Percentiles rank a stretch among this genome's conserved stretches.
These are phyloP conservation scores for Agrocybe pediades DNA, from an alignment of 768 basidiomycete genomes.

Conservation along the genomic window DNA sequence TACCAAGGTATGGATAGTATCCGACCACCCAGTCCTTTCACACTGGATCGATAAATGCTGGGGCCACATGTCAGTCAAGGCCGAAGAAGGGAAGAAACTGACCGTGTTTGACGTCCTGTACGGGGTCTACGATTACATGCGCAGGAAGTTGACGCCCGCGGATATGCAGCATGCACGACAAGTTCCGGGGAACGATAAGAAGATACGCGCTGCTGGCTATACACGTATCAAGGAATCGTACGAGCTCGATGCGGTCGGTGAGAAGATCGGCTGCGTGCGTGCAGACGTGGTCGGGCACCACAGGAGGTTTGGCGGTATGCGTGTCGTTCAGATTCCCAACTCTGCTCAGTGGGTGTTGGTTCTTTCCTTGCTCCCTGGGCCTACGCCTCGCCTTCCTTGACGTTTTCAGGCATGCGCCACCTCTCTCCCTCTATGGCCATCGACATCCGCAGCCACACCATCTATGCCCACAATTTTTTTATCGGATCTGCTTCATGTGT, in stretches of 20 bases:
- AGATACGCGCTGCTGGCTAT: conserved; percentile 27
- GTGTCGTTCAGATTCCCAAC: conserved; percentile 35
- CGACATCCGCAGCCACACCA: background rate
- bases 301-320: conserved; percentile 47
- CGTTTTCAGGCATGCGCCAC: background rate
- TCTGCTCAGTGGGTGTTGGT: conserved; percentile 43
- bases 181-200: conserved; percentile 22
- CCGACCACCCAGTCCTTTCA: conserved; percentile 37
- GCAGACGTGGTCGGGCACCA: conserved; percentile 52
- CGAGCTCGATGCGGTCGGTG: conserved; percentile 40
- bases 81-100: conserved; percentile 19
- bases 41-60: conserved; percentile 43
- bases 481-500: background rate
- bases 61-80: conserved; percentile 49
- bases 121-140: conserved; percentile 52
- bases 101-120: conserved; percentile 49
- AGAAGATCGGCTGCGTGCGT: conserved; percentile 42
- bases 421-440: background rate
- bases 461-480: background rate
- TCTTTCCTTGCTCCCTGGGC: conserved; percentile 43
- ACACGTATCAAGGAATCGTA: conserved; percentile 38
- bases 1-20: conserved; percentile 36
- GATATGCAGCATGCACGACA: conserved; percentile 30
- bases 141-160: conserved; percentile 35
- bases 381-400: conserved; percentile 7